A percentile compares a stretch with the other conserved stretches of the same genome.
Conservation (phyloP, 2,329 filamentous ascomycete species). For the Parastagonospora avenae region DNA sequence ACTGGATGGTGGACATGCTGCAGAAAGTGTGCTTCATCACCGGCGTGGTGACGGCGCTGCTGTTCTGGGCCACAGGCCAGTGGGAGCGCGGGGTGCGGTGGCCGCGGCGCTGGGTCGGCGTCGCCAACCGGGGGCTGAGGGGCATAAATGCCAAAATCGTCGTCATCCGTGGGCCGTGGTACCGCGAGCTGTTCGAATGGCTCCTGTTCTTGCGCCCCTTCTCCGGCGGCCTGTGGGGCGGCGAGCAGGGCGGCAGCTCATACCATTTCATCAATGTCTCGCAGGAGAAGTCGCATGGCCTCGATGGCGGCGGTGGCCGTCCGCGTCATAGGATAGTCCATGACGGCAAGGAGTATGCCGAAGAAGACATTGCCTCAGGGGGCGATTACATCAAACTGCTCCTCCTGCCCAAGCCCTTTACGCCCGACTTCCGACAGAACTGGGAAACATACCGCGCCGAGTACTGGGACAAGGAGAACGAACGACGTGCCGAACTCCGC, state of each 20-base stretch:
- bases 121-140: constrained; percentile 86
- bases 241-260: constrained; percentile 64
- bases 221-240: constrained; percentile 49
- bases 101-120: constrained; percentile 87
- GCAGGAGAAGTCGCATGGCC: constrained; percentile 37
- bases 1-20: constrained; percentile 90
- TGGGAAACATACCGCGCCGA: constrained; percentile 95
- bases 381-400: constrained; percentile 92
- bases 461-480: constrained; percentile 97
- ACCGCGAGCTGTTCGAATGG: constrained; percentile 75
- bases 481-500: constrained; percentile 76
- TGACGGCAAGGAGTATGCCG: constrained; percentile 66
- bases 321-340: constrained; percentile 54
- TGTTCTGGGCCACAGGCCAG: constrained; percentile 94
- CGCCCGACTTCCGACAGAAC: constrained; percentile 90
- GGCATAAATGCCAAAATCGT: constrained; percentile 97
- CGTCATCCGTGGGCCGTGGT: constrained; percentile 81
- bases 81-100: constrained; percentile 95
- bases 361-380: constrained; percentile 88
- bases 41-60: constrained; percentile 80
- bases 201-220: constrained; percentile 79
- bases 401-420: constrained; percentile 91
- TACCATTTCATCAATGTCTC: constrained; percentile 77
- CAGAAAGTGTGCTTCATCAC: constrained; percentile 93
- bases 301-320: constrained; percentile 26